phyloP scores from a whole-genome alignment of 352 stramenopile genomes.

The Detonula confervacea region DNA sequence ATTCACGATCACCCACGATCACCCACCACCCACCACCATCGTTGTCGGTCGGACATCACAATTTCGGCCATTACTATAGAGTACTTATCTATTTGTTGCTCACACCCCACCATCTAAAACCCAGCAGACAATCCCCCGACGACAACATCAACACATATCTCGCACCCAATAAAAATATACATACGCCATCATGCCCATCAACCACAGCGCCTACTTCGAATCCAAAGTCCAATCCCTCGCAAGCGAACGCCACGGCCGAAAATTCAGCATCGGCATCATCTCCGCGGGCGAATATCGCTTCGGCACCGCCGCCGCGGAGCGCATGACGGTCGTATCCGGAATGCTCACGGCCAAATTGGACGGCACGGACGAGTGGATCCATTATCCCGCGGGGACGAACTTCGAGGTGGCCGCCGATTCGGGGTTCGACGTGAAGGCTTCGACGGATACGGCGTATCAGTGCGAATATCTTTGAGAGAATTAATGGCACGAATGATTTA shows the following conservation, averaged over 20 bases:
- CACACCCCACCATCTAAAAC: too few species aligned
- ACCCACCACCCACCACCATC: too few species aligned
- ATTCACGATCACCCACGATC: too few species aligned
- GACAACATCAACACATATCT: too few species aligned
- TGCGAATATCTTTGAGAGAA: conserved; percentile 48
- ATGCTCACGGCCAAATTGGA: conserved; percentile 57
- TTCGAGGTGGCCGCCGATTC: conserved; percentile 56
- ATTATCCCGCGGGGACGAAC: conserved; percentile 53
- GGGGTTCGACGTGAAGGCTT: conserved; percentile 54
- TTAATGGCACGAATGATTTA: not conserved
- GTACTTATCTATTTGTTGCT: too few species aligned
- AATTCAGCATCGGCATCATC: conserved; percentile 67
- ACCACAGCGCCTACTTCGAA: conserved; percentile 48
- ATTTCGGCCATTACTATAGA: too few species aligned
- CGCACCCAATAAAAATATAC: too few species aligned
- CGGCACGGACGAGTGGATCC: conserved; percentile 49
- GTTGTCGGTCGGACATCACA: too few species aligned
- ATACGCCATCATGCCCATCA: conserved; percentile 35
- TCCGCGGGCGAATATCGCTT: conserved; percentile 48
- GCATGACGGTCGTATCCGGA: conserved; percentile 58
- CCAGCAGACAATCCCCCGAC: too few species aligned
- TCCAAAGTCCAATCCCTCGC: conserved; percentile 55
- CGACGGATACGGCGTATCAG: conserved; percentile 48
- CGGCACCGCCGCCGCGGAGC: conserved; percentile 47
- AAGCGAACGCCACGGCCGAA: conserved; percentile 43